Evolutionary conservation across 139 green algal species (phyloP).

Genomic region (Chlorella sp.): DNA sequence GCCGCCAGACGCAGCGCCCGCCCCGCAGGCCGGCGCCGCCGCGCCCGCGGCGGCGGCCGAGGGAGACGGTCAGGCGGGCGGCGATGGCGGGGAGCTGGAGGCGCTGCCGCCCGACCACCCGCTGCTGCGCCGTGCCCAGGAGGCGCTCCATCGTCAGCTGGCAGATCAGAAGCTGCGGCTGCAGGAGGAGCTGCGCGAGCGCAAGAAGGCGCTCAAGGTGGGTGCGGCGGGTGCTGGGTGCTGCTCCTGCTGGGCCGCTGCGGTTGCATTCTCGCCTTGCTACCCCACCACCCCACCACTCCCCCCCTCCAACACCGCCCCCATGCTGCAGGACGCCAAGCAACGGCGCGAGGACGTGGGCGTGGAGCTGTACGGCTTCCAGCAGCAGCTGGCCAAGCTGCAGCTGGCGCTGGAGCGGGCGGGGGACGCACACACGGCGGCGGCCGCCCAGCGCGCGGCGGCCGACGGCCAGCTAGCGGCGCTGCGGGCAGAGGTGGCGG

Average conservation of each 20-base stretch:
- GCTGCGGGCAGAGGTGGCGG: conserved; percentile 42
- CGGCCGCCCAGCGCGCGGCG: conserved; percentile 24
- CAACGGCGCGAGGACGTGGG: conserved; percentile 79
- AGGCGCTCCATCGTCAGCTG: conserved; percentile 83
- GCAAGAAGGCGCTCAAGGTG: conserved; percentile 73
- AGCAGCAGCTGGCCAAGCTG: conserved; percentile 89
- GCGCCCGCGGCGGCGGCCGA: background rate
- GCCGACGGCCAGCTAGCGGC: conserved; percentile 65
- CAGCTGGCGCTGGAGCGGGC: conserved; percentile 84
- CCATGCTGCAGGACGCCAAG: conserved; percentile 63
- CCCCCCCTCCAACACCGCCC: too few species aligned
- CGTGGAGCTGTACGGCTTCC: conserved; percentile 93
- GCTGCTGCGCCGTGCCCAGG: conserved; percentile 84
- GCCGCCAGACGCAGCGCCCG: too few species aligned
- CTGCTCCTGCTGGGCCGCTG: background rate
- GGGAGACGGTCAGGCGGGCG: background rate
- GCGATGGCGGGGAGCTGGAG: background rate
- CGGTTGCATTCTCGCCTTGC: background rate
- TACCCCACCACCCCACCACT: background rate
- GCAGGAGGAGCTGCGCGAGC: conserved; percentile 82
- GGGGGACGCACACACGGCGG: conserved; percentile 66
- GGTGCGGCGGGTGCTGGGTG: background rate
- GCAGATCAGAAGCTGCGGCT: conserved; percentile 61
- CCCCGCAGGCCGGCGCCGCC: too few species aligned
- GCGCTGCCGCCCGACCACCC: conserved; percentile 79